Evolutionary conservation across 768 basidiomycete genomes (phyloP).

Genomic region (Antrodiella citrinella): DNA sequence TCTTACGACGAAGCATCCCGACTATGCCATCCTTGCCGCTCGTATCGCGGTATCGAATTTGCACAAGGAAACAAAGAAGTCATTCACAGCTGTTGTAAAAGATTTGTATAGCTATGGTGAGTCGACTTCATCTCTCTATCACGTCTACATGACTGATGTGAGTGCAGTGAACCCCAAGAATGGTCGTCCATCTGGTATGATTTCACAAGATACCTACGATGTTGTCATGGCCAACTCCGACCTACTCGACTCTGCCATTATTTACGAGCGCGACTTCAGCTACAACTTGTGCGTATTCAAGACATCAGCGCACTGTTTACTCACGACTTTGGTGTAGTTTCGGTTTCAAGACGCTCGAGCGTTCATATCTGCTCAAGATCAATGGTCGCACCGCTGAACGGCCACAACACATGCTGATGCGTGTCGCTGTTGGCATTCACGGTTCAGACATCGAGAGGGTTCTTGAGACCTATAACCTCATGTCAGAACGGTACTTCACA

Average conservation of each 20-base stretch:
- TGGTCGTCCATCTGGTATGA: conserved; percentile 79
- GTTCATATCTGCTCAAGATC: conserved; percentile 92
- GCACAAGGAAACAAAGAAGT: conserved; percentile 99
- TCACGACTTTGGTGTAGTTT: conserved; percentile 43
- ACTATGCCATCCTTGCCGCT: conserved; percentile 96
- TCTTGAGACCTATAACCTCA: conserved; percentile 88
- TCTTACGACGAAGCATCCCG: conserved; percentile 94
- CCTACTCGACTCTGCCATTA: conserved; percentile 84
- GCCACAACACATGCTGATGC: conserved; percentile 99
- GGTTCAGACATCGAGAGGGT: conserved; percentile 82
- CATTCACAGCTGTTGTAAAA: conserved; percentile 83
- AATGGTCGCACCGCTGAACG: conserved; percentile 93
- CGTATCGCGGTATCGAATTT: conserved; percentile 98
- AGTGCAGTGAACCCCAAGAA: conserved; percentile 90
- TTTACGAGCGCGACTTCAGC: conserved; percentile 96
- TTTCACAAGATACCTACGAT: conserved; percentile 80
- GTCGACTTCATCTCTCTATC: conserved; percentile 16
- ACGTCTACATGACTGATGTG: not conserved
- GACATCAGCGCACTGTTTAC: not conserved
- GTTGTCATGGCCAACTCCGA: conserved; percentile 76
- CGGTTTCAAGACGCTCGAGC: conserved; percentile 99
- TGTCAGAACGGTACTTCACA: conserved; percentile 98
- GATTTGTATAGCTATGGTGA: conserved; percentile 85
- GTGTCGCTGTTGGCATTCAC: conserved; percentile 96
- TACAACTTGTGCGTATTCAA: conserved; percentile 93